Evolutionary conservation across 169 alveolate species (phyloP), one percentile per base, ranked within the genome.

Genomic region (Plasmodium gonderi): DNA sequence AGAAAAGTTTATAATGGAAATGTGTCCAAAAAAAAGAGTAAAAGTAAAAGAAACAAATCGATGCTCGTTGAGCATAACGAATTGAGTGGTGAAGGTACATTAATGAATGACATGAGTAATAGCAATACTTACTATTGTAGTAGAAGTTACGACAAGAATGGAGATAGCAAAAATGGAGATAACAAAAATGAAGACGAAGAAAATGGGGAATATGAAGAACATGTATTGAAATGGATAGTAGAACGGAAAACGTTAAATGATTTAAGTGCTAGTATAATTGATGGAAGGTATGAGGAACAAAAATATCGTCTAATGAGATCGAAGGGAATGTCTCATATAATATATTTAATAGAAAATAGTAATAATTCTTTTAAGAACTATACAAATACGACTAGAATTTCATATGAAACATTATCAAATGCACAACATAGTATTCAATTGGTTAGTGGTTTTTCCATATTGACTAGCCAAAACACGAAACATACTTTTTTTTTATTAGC

Each of bases 271-370:
- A 96, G 98, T 75, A 95, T 96, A n/a, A 77, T 91, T 7, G 98
- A 96, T 80, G 98, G 98, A 5, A 90, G 96, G 17, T 95, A 96
- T 79, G 97, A 96, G 45, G 98, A 96, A 51, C 98, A 96, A 78
- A 96, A 96, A 91, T 76, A 94, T 47, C 92, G 98, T 36, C 80
- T 96, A 80, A 92, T 96, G 95, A 93, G 96, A 42, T 90, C 96
- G 38, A 77, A 69, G 23, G 98, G 97, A 29, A 92, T 92, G 77
- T 94, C 91, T 26, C 97, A 94, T 80, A 96, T 96, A 8, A 93
- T 96, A 47, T 96, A 95, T 90, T 78, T 96, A 29, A 93, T 96
- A 31, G 98, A 96, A 64, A 95, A 94, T 90, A 77, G 92, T 40
- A 91, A 91, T 67, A 79, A 94, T 85, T 40, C 94, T 44, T 91